phyloP scores from a whole-genome alignment of 768 basidiomycete species.

The Amanita subjunquillea region DNA sequence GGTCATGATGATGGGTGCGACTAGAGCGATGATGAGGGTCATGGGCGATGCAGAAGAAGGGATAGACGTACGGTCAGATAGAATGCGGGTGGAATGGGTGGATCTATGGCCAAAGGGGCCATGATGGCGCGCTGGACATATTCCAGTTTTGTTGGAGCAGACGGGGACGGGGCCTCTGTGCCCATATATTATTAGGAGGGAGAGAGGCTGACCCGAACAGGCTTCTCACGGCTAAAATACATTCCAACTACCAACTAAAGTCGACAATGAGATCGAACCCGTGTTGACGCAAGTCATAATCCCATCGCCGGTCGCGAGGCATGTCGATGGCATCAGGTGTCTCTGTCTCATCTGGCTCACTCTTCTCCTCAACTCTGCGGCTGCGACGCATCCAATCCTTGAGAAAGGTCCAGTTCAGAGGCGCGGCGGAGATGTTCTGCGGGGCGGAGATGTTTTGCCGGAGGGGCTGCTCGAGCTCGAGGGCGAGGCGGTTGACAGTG shows the following conservation, averaged over 20 bases:
- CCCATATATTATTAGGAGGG: conserved; percentile 19
- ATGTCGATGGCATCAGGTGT: conserved; percentile 8
- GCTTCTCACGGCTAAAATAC: conserved; percentile 2
- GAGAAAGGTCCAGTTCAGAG: background rate
- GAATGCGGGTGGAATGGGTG: conserved; percentile 58
- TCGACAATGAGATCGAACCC: conserved; percentile 69
- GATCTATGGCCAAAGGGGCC: conserved; percentile 59
- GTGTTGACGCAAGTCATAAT: conserved; percentile 65
- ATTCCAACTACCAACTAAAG: conserved; percentile 45
- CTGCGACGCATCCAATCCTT: background rate
- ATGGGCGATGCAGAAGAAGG: conserved; percentile 1
- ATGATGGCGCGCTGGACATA: conserved; percentile 61
- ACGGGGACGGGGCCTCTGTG: conserved; percentile 23
- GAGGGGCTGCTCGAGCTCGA: conserved; percentile 27
- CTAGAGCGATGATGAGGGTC: conserved; percentile 20
- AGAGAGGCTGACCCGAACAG: conserved; percentile 2
- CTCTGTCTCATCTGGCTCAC: background rate
- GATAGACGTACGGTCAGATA: conserved; percentile 56
- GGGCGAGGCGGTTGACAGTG: conserved; percentile 42
- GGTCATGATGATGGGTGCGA: conserved; percentile 87
- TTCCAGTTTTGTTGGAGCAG: conserved; percentile 31
- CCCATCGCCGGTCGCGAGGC: conserved; percentile 13
- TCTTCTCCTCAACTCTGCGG: conserved; percentile 4
- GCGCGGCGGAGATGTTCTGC: conserved; percentile 8
- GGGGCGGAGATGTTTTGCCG: conserved; percentile 7